These are phyloP conservation scores for Suhomyces faveliae DNA, from an alignment of 805 yeast genomes.

Conservation along the genomic window DNA sequence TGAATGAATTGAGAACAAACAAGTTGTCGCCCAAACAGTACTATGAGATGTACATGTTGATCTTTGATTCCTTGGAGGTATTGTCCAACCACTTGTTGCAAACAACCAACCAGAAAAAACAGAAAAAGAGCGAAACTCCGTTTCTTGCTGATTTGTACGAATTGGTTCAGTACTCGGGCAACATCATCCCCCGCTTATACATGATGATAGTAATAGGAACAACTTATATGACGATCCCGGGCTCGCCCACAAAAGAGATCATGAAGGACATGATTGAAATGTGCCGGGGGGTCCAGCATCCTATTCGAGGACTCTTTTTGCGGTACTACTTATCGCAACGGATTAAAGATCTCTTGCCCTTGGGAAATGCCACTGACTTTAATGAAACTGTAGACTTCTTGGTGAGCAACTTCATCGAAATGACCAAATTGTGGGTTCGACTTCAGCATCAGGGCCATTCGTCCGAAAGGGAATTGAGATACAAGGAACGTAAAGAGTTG, in stretches of 20 bases:
- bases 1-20: constrained; percentile 78
- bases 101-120: constrained; percentile 39
- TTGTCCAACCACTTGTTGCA: constrained; percentile 65
- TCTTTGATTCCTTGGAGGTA: constrained; percentile 76
- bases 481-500: constrained; percentile 79
- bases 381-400: constrained; percentile 75
- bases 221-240: constrained; percentile 73
- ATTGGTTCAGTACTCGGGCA: constrained; percentile 92
- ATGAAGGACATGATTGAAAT: constrained; percentile 96
- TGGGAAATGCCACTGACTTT: constrained; percentile 38
- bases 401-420: constrained; percentile 85
- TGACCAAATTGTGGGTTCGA: constrained; percentile 98
- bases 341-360: constrained; percentile 64
- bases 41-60: constrained; percentile 83
- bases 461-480: constrained; percentile 71
- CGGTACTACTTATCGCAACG: constrained; percentile 87
- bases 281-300: constrained; percentile 97
- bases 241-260: constrained; percentile 79
- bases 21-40: constrained; percentile 83
- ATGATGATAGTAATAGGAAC: constrained; percentile 95
- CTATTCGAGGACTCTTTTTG: constrained; percentile 85
- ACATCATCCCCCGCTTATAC: constrained; percentile 86
- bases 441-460: constrained; percentile 94
- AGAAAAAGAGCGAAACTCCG: constrained; percentile 17
- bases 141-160: constrained; percentile 85